A percentile compares a stretch with the other conserved stretches of the same genome.
These are phyloP conservation scores for Yamadazyma trypodendri DNA, from an alignment of 1,139 yeast genomes.

Conservation along the genomic window DNA sequence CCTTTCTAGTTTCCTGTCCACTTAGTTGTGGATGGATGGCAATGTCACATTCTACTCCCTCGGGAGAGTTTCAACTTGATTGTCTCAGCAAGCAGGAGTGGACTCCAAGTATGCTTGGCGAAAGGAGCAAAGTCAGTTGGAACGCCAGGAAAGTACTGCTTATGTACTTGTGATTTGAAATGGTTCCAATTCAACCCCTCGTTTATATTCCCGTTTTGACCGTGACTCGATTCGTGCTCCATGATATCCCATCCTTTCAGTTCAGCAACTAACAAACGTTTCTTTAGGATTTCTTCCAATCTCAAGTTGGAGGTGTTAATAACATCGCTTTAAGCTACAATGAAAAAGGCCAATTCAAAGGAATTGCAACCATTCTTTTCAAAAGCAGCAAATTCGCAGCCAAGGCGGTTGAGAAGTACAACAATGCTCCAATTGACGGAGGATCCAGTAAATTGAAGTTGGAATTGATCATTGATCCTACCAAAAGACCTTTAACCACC, in stretches of 20 bases:
- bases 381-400: constrained; percentile 63
- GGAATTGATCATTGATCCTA: constrained; percentile 85
- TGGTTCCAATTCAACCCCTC: background rate
- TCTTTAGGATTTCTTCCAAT: constrained; percentile 79
- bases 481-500: constrained; percentile 70
- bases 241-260: too few species aligned
- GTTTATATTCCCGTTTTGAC: background rate
- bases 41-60: background rate
- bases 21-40: background rate
- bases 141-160: background rate
- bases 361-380: constrained; percentile 86
- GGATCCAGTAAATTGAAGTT: constrained; percentile 78
- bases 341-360: constrained; percentile 87
- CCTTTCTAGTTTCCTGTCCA: background rate
- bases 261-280: constrained; percentile 7
- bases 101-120: constrained; percentile 2
- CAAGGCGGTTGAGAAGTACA: constrained; percentile 76
- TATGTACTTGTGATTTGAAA: too few species aligned
- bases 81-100: constrained; percentile 2
- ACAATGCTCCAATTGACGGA: constrained; percentile 91
- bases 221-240: too few species aligned
- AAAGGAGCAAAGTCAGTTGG: background rate
- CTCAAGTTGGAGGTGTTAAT: constrained; percentile 84
- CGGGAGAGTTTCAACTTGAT: background rate
- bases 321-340: constrained; percentile 75